These are phyloP conservation scores for Lathyrus tuberosus DNA, from an alignment of 306 rosid species.

Conservation along the genomic window DNA sequence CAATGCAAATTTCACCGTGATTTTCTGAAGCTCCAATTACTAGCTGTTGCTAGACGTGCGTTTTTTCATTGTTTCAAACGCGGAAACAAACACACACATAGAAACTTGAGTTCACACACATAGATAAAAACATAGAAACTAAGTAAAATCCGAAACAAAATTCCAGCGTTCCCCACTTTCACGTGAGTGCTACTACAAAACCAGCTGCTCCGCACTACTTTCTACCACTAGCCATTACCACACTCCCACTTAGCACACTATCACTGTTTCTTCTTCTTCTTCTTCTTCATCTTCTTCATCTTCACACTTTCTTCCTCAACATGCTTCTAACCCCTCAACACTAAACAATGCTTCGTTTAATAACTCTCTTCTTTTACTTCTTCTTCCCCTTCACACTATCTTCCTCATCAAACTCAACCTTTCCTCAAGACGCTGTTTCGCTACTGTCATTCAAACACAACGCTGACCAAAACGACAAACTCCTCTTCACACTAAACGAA, in stretches of 20 bases:
- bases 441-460: constrained; percentile 65
- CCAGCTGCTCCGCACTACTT: constrained; percentile 61
- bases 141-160: constrained; percentile 12
- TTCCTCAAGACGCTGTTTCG: constrained; percentile 68
- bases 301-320: not conserved
- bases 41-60: no score
- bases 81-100: no score
- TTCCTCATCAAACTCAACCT: constrained; percentile 26
- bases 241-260: not conserved
- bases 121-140: not conserved
- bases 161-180: constrained; percentile 46
- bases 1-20: no score
- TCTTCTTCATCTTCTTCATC: not conserved
- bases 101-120: no score
- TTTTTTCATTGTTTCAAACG: no score
- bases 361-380: not conserved
- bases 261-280: not conserved
- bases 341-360: constrained; percentile 35
- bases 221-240: not conserved
- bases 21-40: no score
- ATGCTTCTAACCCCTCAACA: not conserved
- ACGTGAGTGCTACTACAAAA: constrained; percentile 42
- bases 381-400: not conserved
- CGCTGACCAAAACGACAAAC: constrained; percentile 79
- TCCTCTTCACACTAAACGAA: constrained; percentile 65